These are phyloP conservation scores for Marvania coccoides DNA, from an alignment of 139 green algal genomes.

Conservation along the genomic window DNA sequence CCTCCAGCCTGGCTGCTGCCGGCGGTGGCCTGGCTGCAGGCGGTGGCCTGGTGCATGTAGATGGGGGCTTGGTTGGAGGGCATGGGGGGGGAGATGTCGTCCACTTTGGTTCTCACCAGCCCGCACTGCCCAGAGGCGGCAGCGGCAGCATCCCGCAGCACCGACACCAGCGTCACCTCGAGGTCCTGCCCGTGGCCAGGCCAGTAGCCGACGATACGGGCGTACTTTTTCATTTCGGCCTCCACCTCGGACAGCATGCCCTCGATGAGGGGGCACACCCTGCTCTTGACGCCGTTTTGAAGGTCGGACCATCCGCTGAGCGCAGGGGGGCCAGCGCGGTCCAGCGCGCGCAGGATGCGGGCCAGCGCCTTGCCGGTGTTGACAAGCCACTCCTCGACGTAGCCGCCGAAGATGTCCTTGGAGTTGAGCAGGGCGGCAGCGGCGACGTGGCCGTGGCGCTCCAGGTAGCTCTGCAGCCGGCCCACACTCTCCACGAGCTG, in stretches of 20 bases:
- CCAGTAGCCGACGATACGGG: conserved; percentile 49
- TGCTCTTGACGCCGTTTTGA: conserved; percentile 8
- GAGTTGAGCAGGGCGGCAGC: conserved; percentile 30
- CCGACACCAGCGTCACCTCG: conserved; percentile 32
- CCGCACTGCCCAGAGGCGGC: conserved; percentile 48
- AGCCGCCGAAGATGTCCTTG: conserved; percentile 32
- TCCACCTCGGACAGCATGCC: conserved; percentile 40
- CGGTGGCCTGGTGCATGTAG: conserved; percentile 1
- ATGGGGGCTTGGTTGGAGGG: neutral
- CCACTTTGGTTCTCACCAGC: conserved; percentile 32
- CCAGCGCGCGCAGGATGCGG: conserved; percentile 22
- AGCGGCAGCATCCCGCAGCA: conserved; percentile 32
- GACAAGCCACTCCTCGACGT: conserved; percentile 41
- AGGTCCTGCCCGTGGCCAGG: conserved; percentile 28
- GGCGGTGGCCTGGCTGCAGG: neutral
- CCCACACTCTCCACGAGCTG: conserved; percentile 18
- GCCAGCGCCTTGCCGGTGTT: conserved; percentile 11
- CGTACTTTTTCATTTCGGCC: conserved; percentile 40
- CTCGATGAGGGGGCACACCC: conserved; percentile 39
- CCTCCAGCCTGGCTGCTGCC: neutral
- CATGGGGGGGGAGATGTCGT: neutral
- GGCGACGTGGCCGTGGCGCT: conserved; percentile 28
- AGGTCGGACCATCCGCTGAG: conserved; percentile 14
- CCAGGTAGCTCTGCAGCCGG: conserved; percentile 5
- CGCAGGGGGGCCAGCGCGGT: conserved; percentile 8